Evolutionary conservation across 257 asterid genomes (phyloP).

Genomic region (Mentha longifolia): DNA sequence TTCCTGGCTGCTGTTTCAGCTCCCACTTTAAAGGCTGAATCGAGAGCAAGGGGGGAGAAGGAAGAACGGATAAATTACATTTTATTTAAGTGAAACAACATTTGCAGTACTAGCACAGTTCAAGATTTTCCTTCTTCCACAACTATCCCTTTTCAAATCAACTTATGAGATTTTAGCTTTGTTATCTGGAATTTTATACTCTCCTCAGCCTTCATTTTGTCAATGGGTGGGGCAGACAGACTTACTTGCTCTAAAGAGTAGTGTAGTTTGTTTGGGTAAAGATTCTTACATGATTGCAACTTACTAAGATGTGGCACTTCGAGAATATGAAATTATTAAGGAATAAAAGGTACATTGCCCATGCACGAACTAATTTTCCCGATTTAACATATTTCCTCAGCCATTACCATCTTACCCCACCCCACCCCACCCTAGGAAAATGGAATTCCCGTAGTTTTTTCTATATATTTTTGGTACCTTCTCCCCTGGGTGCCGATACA

Average conservation of each 20-base stretch:
- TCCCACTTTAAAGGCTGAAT: constrained; percentile 85
- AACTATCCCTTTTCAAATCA: not conserved
- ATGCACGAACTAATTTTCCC: not conserved
- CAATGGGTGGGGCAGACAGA: too few relatives aligned
- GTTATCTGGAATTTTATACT: not conserved
- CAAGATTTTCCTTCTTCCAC: not conserved
- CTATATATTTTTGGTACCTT: too few relatives aligned
- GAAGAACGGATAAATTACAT: not conserved
- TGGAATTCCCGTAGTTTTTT: too few relatives aligned
- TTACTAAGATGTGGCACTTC: constrained; percentile 9
- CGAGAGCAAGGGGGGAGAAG: not conserved
- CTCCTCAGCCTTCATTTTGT: not conserved
- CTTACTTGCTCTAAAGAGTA: too few relatives aligned
- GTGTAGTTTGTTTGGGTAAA: not conserved
- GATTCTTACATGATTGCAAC: not conserved
- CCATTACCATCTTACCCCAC: too few relatives aligned
- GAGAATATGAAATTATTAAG: constrained; percentile 12
- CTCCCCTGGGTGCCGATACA: too few relatives aligned
- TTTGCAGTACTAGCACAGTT: constrained; percentile 1
- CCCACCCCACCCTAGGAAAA: too few relatives aligned
- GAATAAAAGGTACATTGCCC: constrained; percentile 4
- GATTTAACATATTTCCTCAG: constrained; percentile 1
- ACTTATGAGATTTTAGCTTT: not conserved
- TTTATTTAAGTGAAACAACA: not conserved
- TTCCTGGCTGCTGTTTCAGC: constrained; percentile 87